A percentile compares a stretch with the other conserved stretches of the same genome.
phyloP scores from a whole-genome alignment of 495 filamentous ascomycete species.

The Xylaria flabelliformis region DNA sequence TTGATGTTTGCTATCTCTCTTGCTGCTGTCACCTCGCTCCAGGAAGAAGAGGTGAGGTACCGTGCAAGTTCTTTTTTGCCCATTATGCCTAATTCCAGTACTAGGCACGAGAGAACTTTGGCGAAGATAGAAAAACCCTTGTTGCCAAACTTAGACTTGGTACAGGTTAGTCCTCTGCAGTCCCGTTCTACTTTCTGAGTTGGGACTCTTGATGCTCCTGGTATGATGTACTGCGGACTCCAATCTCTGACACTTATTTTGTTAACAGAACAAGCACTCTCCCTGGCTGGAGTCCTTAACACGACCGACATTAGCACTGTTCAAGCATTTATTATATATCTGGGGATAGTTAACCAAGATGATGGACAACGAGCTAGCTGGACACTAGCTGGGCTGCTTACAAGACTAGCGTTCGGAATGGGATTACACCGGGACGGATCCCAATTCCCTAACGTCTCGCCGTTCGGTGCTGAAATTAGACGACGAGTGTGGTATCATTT shows the following conservation, averaged over 20 bases:
- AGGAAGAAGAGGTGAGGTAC: slow-evolving; percentile 4
- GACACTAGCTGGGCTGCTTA: slow-evolving; percentile 20
- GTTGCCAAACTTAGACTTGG: slow-evolving; percentile 5
- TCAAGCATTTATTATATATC: slow-evolving; percentile 24
- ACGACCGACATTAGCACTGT: slow-evolving; percentile 18
- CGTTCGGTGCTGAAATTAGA: slow-evolving; percentile 60
- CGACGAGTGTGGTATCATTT: slow-evolving; percentile 53
- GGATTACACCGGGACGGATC: slow-evolving; percentile 28
- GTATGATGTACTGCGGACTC: background rate
- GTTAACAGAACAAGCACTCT: slow-evolving; percentile 18
- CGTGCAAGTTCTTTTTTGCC: background rate
- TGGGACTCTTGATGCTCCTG: background rate
- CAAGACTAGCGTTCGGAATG: slow-evolving; percentile 22
- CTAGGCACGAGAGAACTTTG: slow-evolving; percentile 9
- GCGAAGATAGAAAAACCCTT: background rate
- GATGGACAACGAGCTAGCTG: slow-evolving; percentile 15
- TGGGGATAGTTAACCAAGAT: slow-evolving; percentile 6
- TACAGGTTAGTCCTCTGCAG: background rate
- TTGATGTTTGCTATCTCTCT: slow-evolving; percentile 26
- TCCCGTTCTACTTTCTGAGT: too few relatives aligned
- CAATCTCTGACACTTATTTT: background rate
- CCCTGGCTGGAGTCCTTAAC: slow-evolving; percentile 16
- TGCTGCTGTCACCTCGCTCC: slow-evolving; percentile 20
- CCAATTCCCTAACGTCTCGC: slow-evolving; percentile 25
- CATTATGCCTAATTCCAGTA: background rate